Evolutionary conservation across 2,329 filamentous ascomycete genomes (phyloP).

Genomic region (Epichloe glyceriae): DNA sequence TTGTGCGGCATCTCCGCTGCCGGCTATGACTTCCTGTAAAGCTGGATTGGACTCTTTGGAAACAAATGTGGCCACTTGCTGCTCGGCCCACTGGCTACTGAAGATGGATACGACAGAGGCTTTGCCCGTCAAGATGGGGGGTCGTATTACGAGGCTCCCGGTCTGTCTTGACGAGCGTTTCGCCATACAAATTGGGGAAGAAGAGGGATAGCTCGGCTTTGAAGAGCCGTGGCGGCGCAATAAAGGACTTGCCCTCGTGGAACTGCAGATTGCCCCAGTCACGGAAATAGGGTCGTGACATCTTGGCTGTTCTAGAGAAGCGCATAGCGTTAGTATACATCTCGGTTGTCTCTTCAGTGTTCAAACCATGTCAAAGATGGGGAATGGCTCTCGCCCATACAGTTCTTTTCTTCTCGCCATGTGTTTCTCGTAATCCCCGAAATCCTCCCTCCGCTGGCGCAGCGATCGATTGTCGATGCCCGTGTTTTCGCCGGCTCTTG

Average conservation of each 20-base stretch:
- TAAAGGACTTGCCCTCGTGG: constrained; percentile 84
- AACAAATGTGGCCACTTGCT: constrained; percentile 63
- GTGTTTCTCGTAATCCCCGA: constrained; percentile 77
- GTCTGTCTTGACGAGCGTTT: constrained; percentile 52
- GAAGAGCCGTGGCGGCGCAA: constrained; percentile 75
- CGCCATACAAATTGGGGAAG: constrained; percentile 83
- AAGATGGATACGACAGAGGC: constrained; percentile 72
- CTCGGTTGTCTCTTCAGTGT: not conserved
- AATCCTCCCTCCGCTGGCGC: constrained; percentile 61
- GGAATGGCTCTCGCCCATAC: constrained; percentile 28
- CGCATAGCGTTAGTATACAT: constrained; percentile 1
- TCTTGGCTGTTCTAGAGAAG: constrained; percentile 51
- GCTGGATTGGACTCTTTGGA: constrained; percentile 52
- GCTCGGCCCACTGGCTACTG: constrained; percentile 73
- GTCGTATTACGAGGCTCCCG: constrained; percentile 55
- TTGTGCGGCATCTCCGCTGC: constrained; percentile 47
- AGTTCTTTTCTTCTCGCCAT: constrained; percentile 61
- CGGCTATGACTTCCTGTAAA: constrained; percentile 49
- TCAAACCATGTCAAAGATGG: not conserved
- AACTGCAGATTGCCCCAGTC: constrained; percentile 79
- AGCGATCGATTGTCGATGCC: constrained; percentile 58
- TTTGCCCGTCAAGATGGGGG: constrained; percentile 55
- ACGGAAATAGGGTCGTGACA: constrained; percentile 83
- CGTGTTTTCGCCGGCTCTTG: constrained; percentile 66
- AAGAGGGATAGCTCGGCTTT: constrained; percentile 69